Base-by-base conservation (phyloP, 352 stramenopile genomes). In the Globisporangium spinosum region DNA sequence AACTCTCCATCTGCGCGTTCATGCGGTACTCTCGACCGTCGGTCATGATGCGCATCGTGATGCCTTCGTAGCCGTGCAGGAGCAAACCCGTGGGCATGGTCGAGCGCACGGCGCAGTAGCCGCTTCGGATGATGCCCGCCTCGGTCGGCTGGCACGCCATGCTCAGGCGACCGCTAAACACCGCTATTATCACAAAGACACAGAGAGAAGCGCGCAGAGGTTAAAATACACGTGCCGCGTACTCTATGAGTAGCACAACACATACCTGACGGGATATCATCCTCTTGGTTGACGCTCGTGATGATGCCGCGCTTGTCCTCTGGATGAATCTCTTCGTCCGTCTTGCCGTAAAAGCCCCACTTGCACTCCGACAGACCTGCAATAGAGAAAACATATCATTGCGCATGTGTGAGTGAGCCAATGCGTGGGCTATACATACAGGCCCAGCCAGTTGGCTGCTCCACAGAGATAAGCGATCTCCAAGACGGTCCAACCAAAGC, bases 31-130 rank as follows among this genome's bases (percentile, higher is more conserved):
- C 80, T 57, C 88, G 84, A 13, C 88, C 88, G 53, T 95, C 88
- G 9, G 88, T 94, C 84, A 92, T 95, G 68, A 95, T 73, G 53
- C 85, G 88, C 88, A 95, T 94, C 3, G 77, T 78, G 51, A 95
- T 80, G 49, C 88, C 88, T 79, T 95, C 80, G 67, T 92, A 95
- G 53, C 88, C 88, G 40, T 94, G 86, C 4, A 95, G 68, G 22
- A 92, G 67, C 10, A 92, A 40, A 2, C 76, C 77, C 0, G 67
- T 68, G 5, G 88, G 84, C 13, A 93, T 65, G 35, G 78, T 79
- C 13, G 83, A 77, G 32, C 88, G 82, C 53, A 93, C 87, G 9
- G 83, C 88, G 25, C 88, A 95, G 65, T 94, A 95, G n/a, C 88
- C 88, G 63, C 88, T 95, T 38, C 88, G 84, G 53, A 95, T 74